phyloP scores from a whole-genome alignment of 305 asterid genomes.

The Vinca major region DNA sequence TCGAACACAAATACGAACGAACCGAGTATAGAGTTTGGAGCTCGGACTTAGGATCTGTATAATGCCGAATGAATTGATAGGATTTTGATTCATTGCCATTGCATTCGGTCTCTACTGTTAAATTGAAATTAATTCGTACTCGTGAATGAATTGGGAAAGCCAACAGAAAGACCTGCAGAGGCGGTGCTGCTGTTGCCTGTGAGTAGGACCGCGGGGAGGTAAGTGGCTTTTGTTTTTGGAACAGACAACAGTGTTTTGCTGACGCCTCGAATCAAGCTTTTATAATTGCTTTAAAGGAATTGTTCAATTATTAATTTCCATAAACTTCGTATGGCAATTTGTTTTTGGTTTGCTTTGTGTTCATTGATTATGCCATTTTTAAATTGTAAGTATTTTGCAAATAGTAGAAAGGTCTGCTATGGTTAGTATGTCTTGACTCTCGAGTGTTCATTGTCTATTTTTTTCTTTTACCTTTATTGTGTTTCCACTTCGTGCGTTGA shows the following conservation, averaged over 20 bases:
- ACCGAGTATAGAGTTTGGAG: too few relatives aligned
- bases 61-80: too few relatives aligned
- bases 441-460: neutral
- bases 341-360: neutral
- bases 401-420: neutral
- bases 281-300: neutral
- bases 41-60: too few relatives aligned
- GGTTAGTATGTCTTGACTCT: neutral
- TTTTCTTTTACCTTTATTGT: neutral
- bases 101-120: too few relatives aligned
- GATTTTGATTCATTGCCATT: too few relatives aligned
- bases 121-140: too few relatives aligned
- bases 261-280: too few relatives aligned
- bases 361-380: neutral
- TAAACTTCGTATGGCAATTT: neutral
- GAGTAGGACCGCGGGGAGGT: neutral
- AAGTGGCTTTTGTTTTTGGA: slow-evolving; percentile 7
- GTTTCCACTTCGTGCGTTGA: neutral
- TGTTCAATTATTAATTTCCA: neutral
- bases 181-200: neutral
- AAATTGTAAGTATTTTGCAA: neutral
- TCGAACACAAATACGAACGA: too few relatives aligned
- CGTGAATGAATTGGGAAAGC: too few relatives aligned
- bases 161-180: neutral
- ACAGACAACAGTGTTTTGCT: neutral